Base-by-base conservation (phyloP, 345 rosid genomes). In the Durio zibethinus region DNA sequence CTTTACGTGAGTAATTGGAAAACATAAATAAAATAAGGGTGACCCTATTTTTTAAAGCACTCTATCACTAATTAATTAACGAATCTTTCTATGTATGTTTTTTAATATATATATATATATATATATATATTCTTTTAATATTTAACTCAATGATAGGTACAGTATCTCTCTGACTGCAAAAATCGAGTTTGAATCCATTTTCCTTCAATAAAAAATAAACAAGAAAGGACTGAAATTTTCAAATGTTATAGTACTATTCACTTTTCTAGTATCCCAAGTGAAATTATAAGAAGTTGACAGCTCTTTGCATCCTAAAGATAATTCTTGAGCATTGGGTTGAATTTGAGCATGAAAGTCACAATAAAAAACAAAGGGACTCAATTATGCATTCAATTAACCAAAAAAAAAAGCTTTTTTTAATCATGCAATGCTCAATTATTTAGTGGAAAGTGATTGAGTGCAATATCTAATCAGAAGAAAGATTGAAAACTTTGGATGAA, bases 371-470 rank as follows among this genome's bases (percentile, higher is more conserved):
- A 15, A 43, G 36, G 12, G 14, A 25, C 15, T 45, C 56, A 68
- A 68, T 27, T 12, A 68, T 68, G 25, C 54, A 68, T 43, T 68
- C 56, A 68, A 12, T 25, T 67, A 67, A 42, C 29, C 15, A 21
- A 65, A 10, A 21, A n/a, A 36, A 36, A 48, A 25, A 45, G 10
- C 5, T 25, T 7, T 43, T 25, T 43, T 68, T 9, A 68, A 45
- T 68, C n/a, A 43, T 43, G 56, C 54, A 68, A 68, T 68, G 56
- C 73, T 68, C 73, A 12, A 68, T 68, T 68, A 45, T 68, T 43
- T 25, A 25, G 5, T 25, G 25, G 54, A 68, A 25, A 43, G 73
- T 45, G 54, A 48, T 9, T 27, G 57, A 70, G 38, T 69, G 23
- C 56, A 27, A 31, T 69, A 16, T 47, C 20, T 69, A 16, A 18